These are phyloP conservation scores for Umbelopsis ramanniana DNA, from an alignment of 192 early-diverging fungal species.

Conservation along the genomic window DNA sequence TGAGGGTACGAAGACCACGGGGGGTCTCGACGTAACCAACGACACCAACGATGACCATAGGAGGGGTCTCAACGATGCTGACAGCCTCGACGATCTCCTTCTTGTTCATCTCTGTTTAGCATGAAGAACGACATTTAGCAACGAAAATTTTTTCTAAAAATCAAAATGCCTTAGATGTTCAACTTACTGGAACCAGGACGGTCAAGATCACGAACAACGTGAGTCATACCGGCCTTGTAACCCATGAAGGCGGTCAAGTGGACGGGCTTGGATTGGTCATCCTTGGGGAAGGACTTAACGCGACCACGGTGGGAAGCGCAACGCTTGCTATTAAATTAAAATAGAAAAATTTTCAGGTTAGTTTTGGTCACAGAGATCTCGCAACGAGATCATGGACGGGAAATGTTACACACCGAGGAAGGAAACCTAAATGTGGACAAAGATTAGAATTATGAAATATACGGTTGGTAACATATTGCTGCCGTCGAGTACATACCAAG, in stretches of 20 bases:
- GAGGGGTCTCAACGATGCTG: slow-evolving; percentile 97
- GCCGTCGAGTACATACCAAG: slow-evolving; percentile 57
- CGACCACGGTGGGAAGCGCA: slow-evolving; percentile 93
- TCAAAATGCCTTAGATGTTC: neutral
- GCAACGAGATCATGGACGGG: slow-evolving; percentile 41
- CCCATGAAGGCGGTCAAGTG: slow-evolving; percentile 99
- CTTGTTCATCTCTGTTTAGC: slow-evolving; percentile 91
- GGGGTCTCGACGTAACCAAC: slow-evolving; percentile 99
- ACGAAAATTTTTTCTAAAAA: slow-evolving; percentile 28
- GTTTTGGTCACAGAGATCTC: neutral
- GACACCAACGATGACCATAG: slow-evolving; percentile 97
- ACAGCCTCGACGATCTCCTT: slow-evolving; percentile 99
- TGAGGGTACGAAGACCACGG: slow-evolving; percentile 95
- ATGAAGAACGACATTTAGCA: neutral
- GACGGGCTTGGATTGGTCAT: slow-evolving; percentile 91
- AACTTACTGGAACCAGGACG: slow-evolving; percentile 92
- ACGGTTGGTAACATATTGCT: too few relatives aligned
- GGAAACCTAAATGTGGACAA: slow-evolving; percentile 32
- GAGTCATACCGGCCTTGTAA: slow-evolving; percentile 99
- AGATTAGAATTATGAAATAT: neutral
- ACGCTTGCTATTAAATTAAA: slow-evolving; percentile 68
- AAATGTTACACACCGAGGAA: slow-evolving; percentile 25
- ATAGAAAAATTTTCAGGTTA: slow-evolving; percentile 17
- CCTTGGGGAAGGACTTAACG: slow-evolving; percentile 99
- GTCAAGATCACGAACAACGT: slow-evolving; percentile 99